phyloP scores from a whole-genome alignment of 441 rosid genomes.

The Gossypium davidsonii region DNA sequence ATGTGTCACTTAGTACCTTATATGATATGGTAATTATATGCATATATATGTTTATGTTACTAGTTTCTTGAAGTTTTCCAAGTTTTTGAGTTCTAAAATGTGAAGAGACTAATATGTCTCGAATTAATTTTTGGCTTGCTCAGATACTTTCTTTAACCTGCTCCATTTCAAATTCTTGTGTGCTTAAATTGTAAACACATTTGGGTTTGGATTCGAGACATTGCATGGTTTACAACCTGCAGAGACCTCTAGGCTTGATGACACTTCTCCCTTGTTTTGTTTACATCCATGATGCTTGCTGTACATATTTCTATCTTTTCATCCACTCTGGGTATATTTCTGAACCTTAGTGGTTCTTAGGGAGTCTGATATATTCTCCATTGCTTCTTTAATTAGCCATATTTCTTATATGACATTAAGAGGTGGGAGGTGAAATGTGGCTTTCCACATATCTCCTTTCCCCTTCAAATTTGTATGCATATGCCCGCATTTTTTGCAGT shows the following conservation, averaged over 20 bases:
- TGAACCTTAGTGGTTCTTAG: background rate
- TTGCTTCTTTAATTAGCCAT: background rate
- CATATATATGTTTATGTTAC: background rate
- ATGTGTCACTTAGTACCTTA: background rate
- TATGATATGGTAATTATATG: background rate
- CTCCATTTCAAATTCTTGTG: background rate
- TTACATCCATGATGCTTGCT: background rate
- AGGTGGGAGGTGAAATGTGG: background rate
- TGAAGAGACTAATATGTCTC: background rate
- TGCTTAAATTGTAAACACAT: background rate
- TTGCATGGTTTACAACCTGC: background rate
- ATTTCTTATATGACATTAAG: background rate
- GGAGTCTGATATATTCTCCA: background rate
- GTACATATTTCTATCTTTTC: background rate
- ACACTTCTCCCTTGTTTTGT: background rate
- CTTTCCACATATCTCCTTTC: constrained; percentile 3
- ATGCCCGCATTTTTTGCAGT: background rate
- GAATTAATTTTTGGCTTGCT: background rate
- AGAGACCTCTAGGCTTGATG: background rate
- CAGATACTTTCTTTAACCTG: background rate
- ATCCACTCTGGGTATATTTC: background rate
- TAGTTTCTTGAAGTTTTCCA: background rate
- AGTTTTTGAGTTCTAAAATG: background rate
- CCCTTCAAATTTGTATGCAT: background rate
- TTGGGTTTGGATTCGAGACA: background rate